Evolutionary conservation across 164 flowering plant genomes (phyloP), one percentile per base, ranked within the genome.

Genomic region (Cinnamomum chago): DNA sequence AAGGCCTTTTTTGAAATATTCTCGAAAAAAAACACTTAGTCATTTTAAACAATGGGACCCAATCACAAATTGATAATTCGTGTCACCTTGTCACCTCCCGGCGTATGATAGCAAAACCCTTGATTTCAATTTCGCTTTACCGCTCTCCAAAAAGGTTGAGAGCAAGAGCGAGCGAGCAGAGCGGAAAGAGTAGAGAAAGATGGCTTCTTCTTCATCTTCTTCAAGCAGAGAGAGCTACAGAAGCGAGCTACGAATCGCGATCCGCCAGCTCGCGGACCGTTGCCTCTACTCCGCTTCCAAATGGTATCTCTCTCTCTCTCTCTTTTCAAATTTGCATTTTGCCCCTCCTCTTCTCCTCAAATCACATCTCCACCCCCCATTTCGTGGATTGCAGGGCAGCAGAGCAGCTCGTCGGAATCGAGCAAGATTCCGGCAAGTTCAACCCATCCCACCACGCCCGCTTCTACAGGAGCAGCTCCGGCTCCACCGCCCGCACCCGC

Each of bases 201-300:
- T 68, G 71, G 71, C 71, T 47, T 7, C 67, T 58, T 58, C 62
- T 58, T 58, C 62, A 5, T 58, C 62, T 58, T 28, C 47, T 67
- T 67, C 69, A 17, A 67, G 40, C 35, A 89, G 83, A 79, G 97
- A 96, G 40, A 87, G 62, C 76, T 90, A 87, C 85, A 78, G 95
- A 76, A 78, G 40, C 79, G 98, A 96, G 82, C 97, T 96, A 70
- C 91, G 97, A 22, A 75, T 85, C 73, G 97, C 97, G 47, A 80
- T 94, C 72, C 94, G 88, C 52, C 99, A 92, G 70, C 98, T 96
- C 78, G 82, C 80, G 50, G 94, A 96, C 73, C 99, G 99, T n/a
- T 86, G 99, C 79, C 93, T 96, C 72, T 88, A 94, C 88, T 86
- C 98, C 33, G 98, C 99, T 52, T 79, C 98, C 77, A 91, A 88